Conservation (phyloP, 1,284 basidiomycete species). For the Malassezia cuniculi region DNA sequence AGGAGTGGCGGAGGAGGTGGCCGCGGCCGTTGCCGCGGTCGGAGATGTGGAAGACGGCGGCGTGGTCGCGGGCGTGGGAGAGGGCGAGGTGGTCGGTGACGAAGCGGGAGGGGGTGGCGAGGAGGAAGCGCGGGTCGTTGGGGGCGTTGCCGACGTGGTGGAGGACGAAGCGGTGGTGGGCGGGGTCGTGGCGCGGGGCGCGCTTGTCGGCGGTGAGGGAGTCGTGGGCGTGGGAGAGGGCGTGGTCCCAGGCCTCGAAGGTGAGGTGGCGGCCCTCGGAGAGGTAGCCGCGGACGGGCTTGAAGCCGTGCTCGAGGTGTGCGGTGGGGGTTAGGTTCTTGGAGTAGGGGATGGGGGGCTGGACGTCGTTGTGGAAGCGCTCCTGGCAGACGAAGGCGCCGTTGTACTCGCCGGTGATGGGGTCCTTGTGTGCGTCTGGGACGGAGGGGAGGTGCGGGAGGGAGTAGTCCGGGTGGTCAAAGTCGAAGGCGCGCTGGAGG, state of each 20-base stretch:
- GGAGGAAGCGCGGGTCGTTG: constrained; percentile 10
- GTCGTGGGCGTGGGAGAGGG: constrained; percentile 8
- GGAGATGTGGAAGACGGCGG: constrained; percentile 9
- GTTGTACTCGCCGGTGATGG: constrained; percentile 12
- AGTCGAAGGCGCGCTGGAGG: constrained; percentile 25
- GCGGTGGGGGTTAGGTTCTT: too few species aligned
- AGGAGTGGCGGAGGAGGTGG: constrained; percentile 1
- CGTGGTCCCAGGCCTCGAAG: constrained; percentile 17
- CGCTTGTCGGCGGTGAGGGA: not conserved
- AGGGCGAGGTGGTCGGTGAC: constrained; percentile 4
- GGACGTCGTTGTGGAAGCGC: too few species aligned
- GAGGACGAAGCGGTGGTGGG: constrained; percentile 12
- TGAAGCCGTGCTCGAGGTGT: constrained; percentile 21
- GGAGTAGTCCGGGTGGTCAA: constrained; percentile 12
- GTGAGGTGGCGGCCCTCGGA: constrained; percentile 23
- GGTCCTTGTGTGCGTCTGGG: constrained; percentile 5
- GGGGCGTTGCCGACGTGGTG: constrained; percentile 7
- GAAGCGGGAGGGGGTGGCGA: constrained; percentile 8
- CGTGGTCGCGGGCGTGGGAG: constrained; percentile 1
- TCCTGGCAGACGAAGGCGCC: too few species aligned
- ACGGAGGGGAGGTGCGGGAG: constrained; percentile 10
- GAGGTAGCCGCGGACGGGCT: constrained; percentile 18
- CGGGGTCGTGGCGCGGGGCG: not conserved
- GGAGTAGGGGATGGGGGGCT: too few species aligned
- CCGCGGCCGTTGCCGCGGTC: constrained; percentile 15